phyloP scores from a whole-genome alignment of 2,329 filamentous ascomycete genomes.

The Tolypocladium inflatum region DNA sequence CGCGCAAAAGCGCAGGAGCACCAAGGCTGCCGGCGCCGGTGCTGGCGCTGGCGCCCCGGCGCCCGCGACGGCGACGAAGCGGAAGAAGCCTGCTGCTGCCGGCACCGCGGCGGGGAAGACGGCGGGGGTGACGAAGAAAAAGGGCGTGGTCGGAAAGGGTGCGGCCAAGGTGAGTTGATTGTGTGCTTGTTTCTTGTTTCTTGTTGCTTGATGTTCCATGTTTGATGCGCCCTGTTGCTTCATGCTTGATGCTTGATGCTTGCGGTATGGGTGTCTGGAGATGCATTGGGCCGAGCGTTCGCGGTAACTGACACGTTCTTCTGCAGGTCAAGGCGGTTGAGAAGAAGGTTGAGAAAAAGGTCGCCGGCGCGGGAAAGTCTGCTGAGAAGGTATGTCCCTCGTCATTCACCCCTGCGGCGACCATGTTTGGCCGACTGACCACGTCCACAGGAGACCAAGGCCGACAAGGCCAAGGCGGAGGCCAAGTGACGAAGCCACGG shows the following conservation, averaged over 20 bases:
- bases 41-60: background rate
- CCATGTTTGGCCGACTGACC: background rate
- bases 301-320: background rate
- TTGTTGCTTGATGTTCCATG: too few species aligned
- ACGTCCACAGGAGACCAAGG: background rate
- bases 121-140: background rate
- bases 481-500: background rate
- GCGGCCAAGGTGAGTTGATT: background rate
- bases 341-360: background rate
- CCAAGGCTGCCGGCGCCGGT: slow-evolving; percentile 6
- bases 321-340: background rate
- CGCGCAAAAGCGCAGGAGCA: slow-evolving; percentile 28
- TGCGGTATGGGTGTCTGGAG: background rate
- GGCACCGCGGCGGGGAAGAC: background rate
- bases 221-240: background rate
- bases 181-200: background rate
- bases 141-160: background rate
- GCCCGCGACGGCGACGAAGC: background rate
- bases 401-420: background rate
- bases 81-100: background rate
- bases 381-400: background rate
- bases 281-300: background rate
- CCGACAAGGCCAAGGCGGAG: background rate
- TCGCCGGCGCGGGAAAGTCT: background rate
- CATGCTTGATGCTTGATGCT: background rate